Percentiles rank a stretch among this genome's conserved stretches.
These are phyloP conservation scores for Lactarius pseudohatsudake DNA, from an alignment of 768 basidiomycete genomes.

Conservation along the genomic window DNA sequence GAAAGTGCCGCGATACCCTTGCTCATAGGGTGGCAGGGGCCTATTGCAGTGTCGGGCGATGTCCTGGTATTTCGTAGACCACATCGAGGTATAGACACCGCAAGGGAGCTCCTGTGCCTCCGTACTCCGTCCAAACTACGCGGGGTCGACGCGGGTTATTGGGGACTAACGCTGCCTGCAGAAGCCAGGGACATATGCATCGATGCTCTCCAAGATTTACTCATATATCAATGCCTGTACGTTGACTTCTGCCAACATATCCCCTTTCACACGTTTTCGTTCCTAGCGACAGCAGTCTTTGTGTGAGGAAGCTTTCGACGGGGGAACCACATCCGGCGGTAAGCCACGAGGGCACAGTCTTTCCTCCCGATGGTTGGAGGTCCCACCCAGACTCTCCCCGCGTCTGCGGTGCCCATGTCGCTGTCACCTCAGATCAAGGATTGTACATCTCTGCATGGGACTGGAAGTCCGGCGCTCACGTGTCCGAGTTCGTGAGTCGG, in stretches of 20 bases:
- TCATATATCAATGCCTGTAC: constrained; percentile 1
- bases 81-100: background rate
- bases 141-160: background rate
- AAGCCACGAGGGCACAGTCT: background rate
- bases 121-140: background rate
- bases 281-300: background rate
- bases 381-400: background rate
- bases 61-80: constrained; percentile 1
- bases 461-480: constrained; percentile 1
- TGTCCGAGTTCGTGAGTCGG: constrained; percentile 5
- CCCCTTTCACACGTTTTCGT: background rate
- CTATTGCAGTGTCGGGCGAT: background rate
- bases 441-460: constrained; percentile 5
- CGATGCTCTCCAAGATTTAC: constrained; percentile 1
- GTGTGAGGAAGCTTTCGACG: background rate
- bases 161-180: background rate
- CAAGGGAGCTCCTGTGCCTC: background rate
- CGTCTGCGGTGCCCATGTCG: constrained; percentile 1
- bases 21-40: background rate
- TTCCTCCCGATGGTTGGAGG: constrained; percentile 1
- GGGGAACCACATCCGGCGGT: background rate
- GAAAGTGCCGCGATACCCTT: background rate
- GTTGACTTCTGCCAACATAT: background rate
- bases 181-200: background rate
- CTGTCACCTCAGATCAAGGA: constrained; percentile 5